Base-by-base conservation (phyloP, 306 rosid genomes). In the Canavalia gladiata region DNA sequence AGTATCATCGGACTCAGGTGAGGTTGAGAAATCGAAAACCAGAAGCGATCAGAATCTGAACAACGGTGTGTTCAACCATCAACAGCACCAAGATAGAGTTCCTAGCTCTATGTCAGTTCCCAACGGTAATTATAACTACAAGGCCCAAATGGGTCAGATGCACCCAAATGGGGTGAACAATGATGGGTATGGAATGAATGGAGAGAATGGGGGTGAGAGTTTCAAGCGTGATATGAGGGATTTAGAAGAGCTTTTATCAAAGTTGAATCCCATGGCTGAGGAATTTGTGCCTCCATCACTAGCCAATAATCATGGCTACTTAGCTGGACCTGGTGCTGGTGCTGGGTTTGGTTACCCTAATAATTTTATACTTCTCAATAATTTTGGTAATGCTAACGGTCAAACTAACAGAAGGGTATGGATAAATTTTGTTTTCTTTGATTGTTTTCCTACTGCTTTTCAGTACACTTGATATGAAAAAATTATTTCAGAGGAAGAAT, bases 181-280 rank as follows among this genome's bases (percentile, higher is more conserved):
- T 73, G 85, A 82, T 74, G 94, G 90, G 39, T 89, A 84, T 79
- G 74, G 72, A 7, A 80, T 81, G 31, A 84, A 87, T 62, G 95
- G 86, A 42, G 85, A 77, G 4, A 79, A 86, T 28, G 90, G 84
- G 42, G 90, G 81, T 25, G 95, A 91, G 58, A 89, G 71, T 79
- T 92, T 79, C 75, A 91, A 92, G 74, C 83, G 85, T 25, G 96
- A 93, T 43, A 95, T 95, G 92, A 93, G 94, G 88, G 97, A 95
- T 90, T 94, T 95, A 94, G 99, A 86, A 58, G 97, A 93, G n/a
- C 76, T 95, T 47, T 76, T 95, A 64, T 93, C 98, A 7, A 93
- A 95, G 92, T 74, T 95, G 91, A 95, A 95, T 72, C 98, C 99
- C 77, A 88, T 95, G 99, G 99, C 98, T 64, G 90, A 95, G 91